Conservation (phyloP, 2,329 filamentous ascomycete species). For the Trichoderma sp. region DNA sequence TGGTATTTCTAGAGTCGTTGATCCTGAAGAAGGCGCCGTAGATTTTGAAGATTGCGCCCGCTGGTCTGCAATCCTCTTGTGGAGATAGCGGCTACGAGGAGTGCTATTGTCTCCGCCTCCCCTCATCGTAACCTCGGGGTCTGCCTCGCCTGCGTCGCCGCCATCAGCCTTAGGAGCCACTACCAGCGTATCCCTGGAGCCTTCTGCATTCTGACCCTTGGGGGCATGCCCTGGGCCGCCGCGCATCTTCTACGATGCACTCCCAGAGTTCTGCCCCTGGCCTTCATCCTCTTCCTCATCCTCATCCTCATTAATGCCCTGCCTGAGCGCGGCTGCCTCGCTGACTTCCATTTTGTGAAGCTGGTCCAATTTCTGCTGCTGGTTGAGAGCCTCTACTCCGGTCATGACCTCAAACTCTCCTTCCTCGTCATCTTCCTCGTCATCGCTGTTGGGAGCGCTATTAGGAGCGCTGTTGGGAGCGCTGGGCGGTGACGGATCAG, state of each 20-base stretch:
- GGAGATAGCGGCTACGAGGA: neutral
- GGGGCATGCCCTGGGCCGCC: slow-evolving; percentile 6
- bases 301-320: slow-evolving; percentile 38
- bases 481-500: slow-evolving; percentile 27
- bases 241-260: slow-evolving; percentile 34
- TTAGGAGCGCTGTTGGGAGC: no score
- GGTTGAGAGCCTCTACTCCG: slow-evolving; percentile 43
- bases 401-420: slow-evolving; percentile 46
- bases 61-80: neutral
- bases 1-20: neutral
- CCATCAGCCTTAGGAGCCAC: neutral
- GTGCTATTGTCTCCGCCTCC: neutral
- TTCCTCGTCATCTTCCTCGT: slow-evolving; percentile 40
- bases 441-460: slow-evolving; percentile 40
- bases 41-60: neutral
- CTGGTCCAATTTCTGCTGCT: slow-evolving; percentile 49
- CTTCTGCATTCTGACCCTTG: neutral
- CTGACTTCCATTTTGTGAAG: slow-evolving; percentile 60
- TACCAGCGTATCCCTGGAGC: neutral
- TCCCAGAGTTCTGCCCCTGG: slow-evolving; percentile 26
- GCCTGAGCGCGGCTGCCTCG: slow-evolving; percentile 52
- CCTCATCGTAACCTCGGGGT: slow-evolving; percentile 3
- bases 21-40: neutral
- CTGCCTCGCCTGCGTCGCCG: neutral
- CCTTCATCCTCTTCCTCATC: slow-evolving; percentile 39